Conservation (phyloP, 78 protist species). For the Chrysochromulina parva region DNA sequence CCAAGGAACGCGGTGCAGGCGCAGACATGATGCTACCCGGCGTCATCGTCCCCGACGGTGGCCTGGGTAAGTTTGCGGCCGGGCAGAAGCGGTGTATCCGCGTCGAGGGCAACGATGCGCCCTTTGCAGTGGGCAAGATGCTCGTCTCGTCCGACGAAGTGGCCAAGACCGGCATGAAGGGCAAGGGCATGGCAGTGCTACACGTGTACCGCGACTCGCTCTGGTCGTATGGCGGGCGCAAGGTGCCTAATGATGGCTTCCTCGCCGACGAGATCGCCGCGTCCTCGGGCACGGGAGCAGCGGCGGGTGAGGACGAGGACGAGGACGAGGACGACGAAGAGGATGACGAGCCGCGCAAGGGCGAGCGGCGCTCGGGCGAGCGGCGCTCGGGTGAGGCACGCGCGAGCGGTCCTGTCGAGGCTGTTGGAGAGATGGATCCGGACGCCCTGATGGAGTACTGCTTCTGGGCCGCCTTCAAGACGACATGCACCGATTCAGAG, state of each 20-base stretch:
- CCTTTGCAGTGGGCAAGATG: neutral
- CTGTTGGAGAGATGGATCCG: neutral
- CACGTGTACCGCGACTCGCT: conserved; percentile 17
- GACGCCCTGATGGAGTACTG: neutral
- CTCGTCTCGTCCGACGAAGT: neutral
- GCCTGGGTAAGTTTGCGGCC: neutral
- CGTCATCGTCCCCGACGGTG: neutral
- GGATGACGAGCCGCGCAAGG: neutral
- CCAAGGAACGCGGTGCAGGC: neutral
- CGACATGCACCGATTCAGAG: conserved; percentile 1
- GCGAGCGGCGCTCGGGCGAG: neutral
- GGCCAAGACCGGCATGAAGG: neutral
- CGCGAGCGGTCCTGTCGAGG: neutral
- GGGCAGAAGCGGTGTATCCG: conserved; percentile 2
- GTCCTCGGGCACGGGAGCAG: neutral
- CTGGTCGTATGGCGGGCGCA: neutral
- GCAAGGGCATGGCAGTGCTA: neutral
- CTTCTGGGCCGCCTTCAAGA: conserved; percentile 17
- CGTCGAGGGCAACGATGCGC: neutral
- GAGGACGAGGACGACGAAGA: conserved; percentile 1
- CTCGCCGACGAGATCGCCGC: neutral
- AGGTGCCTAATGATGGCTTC: conserved; percentile 20
- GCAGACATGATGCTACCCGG: conserved; percentile 32
- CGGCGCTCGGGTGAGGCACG: neutral
- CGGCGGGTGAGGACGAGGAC: neutral